Percentiles rank a stretch among this genome's conserved stretches.
These are phyloP conservation scores for Solanum chilense DNA, from an alignment of 257 asterid species.

Conservation along the genomic window DNA sequence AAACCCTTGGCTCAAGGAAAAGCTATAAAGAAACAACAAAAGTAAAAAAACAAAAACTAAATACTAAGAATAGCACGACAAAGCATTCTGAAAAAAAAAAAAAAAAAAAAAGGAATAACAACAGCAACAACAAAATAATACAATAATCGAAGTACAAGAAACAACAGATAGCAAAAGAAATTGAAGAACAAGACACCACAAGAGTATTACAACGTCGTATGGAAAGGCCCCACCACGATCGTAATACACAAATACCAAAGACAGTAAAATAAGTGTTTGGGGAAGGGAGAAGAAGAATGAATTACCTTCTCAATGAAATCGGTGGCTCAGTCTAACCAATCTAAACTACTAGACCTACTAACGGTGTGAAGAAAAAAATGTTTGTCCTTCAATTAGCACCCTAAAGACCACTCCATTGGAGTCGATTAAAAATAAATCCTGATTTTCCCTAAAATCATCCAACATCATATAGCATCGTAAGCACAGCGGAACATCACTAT, in stretches of 20 bases:
- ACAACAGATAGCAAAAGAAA: too few species aligned
- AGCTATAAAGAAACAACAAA: too few species aligned
- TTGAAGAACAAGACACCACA: too few species aligned
- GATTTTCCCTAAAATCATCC: not conserved
- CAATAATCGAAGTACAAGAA: too few species aligned
- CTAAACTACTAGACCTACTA: not conserved
- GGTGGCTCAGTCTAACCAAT: not conserved
- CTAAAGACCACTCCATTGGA: not conserved
- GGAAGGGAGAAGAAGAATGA: not conserved
- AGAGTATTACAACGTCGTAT: too few species aligned
- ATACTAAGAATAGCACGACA: too few species aligned
- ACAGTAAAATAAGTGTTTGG: not conserved
- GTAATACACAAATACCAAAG: not conserved
- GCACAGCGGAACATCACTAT: not conserved
- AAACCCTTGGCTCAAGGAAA: too few species aligned
- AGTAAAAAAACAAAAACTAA: too few species aligned
- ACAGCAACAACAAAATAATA: too few species aligned
- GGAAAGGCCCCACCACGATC: not conserved
- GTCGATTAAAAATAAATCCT: not conserved
- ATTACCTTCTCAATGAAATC: not conserved
- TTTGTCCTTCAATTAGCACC: not conserved
- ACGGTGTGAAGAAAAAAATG: not conserved
- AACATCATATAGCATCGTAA: not conserved
- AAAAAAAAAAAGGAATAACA: too few species aligned
- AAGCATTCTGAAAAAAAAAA: too few species aligned